Evolutionary conservation across 345 rosid species (phyloP).

Genomic region (Turritis glabra): DNA sequence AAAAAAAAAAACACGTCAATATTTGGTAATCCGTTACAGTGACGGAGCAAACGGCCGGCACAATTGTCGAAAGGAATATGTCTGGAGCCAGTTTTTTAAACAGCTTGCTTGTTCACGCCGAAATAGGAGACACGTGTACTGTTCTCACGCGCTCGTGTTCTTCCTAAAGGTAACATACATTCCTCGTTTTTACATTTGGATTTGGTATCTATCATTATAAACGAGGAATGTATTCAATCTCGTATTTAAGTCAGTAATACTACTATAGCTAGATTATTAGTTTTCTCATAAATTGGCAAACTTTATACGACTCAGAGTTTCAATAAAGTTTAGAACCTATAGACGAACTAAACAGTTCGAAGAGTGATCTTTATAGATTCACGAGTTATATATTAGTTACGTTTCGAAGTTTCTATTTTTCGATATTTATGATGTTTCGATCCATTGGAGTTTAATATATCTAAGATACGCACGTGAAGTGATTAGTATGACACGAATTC

Average conservation of each 20-base stretch:
- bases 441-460: not conserved
- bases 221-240: not conserved
- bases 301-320: not conserved
- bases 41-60: conserved; percentile 33
- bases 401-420: too few species aligned
- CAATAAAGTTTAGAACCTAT: not conserved
- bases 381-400: too few species aligned
- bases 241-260: not conserved
- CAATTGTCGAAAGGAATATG: conserved; percentile 14
- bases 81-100: conserved; percentile 21
- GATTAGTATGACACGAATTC: not conserved
- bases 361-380: too few species aligned
- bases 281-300: not conserved
- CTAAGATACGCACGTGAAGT: not conserved
- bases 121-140: conserved; percentile 35
- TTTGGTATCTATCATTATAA: not conserved
- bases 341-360: not conserved
- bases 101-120: conserved; percentile 32
- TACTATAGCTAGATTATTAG: too few species aligned
- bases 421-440: not conserved
- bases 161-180: conserved; percentile 20
- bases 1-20: not conserved
- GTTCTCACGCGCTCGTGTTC: conserved; percentile 34
- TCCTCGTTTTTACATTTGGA: conserved; percentile 28
- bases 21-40: conserved; percentile 23